Percentiles rank a stretch among this genome's conserved stretches.
phyloP scores from a whole-genome alignment of 2,329 filamentous ascomycete species.

The Fusarium robinianum region DNA sequence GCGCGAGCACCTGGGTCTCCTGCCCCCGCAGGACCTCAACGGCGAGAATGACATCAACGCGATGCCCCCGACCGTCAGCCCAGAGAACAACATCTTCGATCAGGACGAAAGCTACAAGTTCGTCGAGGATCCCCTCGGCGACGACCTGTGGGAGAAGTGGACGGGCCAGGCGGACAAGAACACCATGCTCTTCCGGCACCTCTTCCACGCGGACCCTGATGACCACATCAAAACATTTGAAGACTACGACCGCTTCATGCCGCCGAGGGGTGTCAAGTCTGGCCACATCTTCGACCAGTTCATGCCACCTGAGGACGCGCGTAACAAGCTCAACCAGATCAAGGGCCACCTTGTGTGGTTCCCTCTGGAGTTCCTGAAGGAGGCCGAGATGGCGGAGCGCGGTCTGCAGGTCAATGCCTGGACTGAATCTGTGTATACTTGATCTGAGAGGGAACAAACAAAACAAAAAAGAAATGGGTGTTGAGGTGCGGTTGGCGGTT shows the following conservation, averaged over 20 bases:
- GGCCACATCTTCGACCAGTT: constrained; percentile 87
- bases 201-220: constrained; percentile 90
- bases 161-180: constrained; percentile 70
- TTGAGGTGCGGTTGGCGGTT: neutral
- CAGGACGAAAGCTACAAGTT: constrained; percentile 65
- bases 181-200: constrained; percentile 73
- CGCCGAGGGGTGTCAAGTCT: constrained; percentile 70
- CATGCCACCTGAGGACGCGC: constrained; percentile 72
- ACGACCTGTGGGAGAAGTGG: constrained; percentile 72
- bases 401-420: constrained; percentile 83
- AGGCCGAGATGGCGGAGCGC: constrained; percentile 87
- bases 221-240: constrained; percentile 86
- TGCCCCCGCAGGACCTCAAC: constrained; percentile 73
- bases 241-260: constrained; percentile 83
- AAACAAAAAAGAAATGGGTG: neutral
- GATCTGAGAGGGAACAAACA: constrained; percentile 13
- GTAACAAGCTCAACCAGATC: constrained; percentile 75
- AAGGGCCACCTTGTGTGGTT: constrained; percentile 94
- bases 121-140: constrained; percentile 72
- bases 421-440: constrained; percentile 88
- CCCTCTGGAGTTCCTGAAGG: constrained; percentile 83
- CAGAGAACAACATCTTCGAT: constrained; percentile 66
- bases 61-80: constrained; percentile 68
- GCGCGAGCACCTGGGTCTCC: constrained; percentile 86
- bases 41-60: constrained; percentile 72